A percentile compares a stretch with the other conserved stretches of the same genome.
Conservation (phyloP, 257 asterid species). For the Mentha longifolia region DNA sequence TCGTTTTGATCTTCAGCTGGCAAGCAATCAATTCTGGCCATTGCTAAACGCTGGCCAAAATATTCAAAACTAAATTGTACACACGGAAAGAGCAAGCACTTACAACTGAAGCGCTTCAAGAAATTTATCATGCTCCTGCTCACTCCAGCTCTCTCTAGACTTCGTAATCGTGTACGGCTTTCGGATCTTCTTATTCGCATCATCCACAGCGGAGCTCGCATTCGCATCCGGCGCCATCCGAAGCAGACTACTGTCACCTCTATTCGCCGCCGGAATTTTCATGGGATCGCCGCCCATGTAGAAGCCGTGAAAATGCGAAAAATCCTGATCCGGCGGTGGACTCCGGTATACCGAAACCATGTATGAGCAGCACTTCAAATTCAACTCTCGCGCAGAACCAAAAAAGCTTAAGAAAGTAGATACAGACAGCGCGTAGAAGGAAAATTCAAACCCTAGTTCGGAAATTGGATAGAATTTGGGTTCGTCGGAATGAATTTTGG, state of each 20-base stretch:
- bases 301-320: slow-evolving; percentile 38
- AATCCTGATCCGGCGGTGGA: slow-evolving; percentile 56
- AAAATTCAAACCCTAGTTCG: not conserved
- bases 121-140: slow-evolving; percentile 88
- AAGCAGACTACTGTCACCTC: slow-evolving; percentile 22
- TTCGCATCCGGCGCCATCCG: slow-evolving; percentile 35
- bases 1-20: not conserved
- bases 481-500: not conserved
- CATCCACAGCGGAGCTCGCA: slow-evolving; percentile 52
- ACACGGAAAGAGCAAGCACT: slow-evolving; percentile 11
- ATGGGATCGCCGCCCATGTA: slow-evolving; percentile 45
- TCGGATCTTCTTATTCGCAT: slow-evolving; percentile 71
- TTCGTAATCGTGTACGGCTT: slow-evolving; percentile 90
- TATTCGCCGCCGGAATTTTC: slow-evolving; percentile 24
- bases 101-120: slow-evolving; percentile 62
- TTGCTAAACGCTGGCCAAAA: not conserved
- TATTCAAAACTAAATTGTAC: not conserved
- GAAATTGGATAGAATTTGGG: not conserved
- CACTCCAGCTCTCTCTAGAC: slow-evolving; percentile 97
- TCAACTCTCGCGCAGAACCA: not conserved
- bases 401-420: not conserved
- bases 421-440: not conserved
- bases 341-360: slow-evolving; percentile 83
- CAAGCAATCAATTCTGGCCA: not conserved
- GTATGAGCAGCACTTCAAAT: slow-evolving; percentile 29